phyloP scores from a whole-genome alignment of 139 green algal species.

The Picochlorum sp. region DNA sequence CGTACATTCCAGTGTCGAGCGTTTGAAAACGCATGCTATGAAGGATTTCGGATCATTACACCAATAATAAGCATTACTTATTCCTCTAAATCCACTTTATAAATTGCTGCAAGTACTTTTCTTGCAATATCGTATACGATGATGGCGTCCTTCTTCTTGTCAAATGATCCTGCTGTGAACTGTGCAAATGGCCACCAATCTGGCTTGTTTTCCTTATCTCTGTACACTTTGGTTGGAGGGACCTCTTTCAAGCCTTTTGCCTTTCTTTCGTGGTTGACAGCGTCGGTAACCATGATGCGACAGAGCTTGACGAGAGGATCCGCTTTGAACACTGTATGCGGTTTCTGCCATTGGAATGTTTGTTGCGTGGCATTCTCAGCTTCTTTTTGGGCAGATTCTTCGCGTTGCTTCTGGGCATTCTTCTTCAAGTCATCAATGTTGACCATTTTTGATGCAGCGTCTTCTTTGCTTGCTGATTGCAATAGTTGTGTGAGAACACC shows the following conservation, averaged over 20 bases:
- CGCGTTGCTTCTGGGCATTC: background rate
- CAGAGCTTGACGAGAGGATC: background rate
- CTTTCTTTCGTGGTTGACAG: conserved; percentile 4
- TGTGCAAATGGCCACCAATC: conserved; percentile 14
- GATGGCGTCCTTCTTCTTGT: conserved; percentile 7
- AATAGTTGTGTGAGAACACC: background rate
- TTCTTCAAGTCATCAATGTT: background rate
- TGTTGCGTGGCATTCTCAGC: background rate
- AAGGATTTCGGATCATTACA: too few relatives aligned
- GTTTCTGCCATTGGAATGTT: conserved; percentile 8
- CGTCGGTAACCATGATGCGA: conserved; percentile 8
- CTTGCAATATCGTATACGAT: conserved; percentile 11
- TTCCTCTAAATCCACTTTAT: conserved; percentile 11
- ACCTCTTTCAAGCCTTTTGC: conserved; percentile 5
- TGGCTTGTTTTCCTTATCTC: conserved; percentile 7
- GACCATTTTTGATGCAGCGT: background rate
- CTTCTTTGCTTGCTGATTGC: background rate
- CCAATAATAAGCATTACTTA: background rate
- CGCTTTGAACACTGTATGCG: background rate
- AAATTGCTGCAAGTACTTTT: conserved; percentile 15
- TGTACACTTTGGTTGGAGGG: background rate
- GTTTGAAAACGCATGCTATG: background rate
- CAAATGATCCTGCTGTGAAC: conserved; percentile 4
- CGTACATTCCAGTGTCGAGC: background rate
- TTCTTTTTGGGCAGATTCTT: background rate